Base-by-base conservation (phyloP, 352 stramenopile genomes). In the Globisporangium sylvaticum region DNA sequence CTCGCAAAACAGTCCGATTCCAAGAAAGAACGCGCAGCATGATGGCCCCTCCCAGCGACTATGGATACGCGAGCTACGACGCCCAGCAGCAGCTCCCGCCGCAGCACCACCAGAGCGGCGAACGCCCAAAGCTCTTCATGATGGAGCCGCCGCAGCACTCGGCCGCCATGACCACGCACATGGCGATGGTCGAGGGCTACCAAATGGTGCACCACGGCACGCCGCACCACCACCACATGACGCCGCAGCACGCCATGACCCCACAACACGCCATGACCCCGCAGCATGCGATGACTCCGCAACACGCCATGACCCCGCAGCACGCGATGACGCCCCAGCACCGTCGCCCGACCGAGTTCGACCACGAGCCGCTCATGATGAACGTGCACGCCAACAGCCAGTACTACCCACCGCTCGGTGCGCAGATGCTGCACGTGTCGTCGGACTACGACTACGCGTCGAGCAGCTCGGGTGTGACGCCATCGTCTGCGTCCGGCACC, bases 341-440 rank as follows among this genome's bases (percentile, higher is more conserved):
- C 58, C 71, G 65, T n/a, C 71, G 65, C 29, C 42, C 56, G 4
- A 34, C 54, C 24, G 79, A 87, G 24, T 88, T 80, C 58, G 81
- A 86, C 20, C 70, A 82, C 53, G 79, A 91, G 66, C 83, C 83
- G 22, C 66, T 91, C 34, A 73, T 89, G 63, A 87, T 90, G 74
- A 87, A 76, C 61, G 72, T 85, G 52, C 72, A 76, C 31, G 58
- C 68, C 15, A 58, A 48, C 48, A 65, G 58, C n/a, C 77, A 81
- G 52, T 88, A 82, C 60, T 90, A 89, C 64, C 60, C 76, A 24
- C 75, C 77, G 1, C 66, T 84, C 32, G 72, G 73, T 20, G 62
- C 67, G 57, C 78, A 84, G 32, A 80, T 89, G 79, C 69, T 87
- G 50, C 79, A 85, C 58, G 76, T 88, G 44, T 89, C 80, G 24